Conservation (phyloP, 2,329 filamentous ascomycete species). For the Apiospora arundinis region DNA sequence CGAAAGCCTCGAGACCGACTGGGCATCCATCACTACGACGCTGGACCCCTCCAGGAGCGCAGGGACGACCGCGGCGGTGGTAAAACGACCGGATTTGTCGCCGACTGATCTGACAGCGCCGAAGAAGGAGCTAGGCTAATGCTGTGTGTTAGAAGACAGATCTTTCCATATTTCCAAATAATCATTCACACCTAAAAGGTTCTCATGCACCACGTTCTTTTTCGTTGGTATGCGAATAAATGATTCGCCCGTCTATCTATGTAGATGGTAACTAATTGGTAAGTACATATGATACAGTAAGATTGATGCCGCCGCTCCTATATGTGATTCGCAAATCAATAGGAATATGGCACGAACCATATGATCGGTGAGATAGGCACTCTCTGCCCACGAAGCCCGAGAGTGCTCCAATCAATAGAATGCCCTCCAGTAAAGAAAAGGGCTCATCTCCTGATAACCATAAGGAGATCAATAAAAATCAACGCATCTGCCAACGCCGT, state of each 20-base stretch:
- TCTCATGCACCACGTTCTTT: too few relatives aligned
- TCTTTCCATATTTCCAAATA: neutral
- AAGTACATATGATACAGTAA: constrained; percentile 14
- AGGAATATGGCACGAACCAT: neutral
- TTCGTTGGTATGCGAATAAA: neutral
- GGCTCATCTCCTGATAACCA: neutral
- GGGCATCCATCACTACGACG: neutral
- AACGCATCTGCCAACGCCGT: constrained; percentile 16
- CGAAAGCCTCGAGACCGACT: constrained; percentile 32
- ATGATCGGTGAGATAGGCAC: neutral
- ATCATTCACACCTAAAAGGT: too few relatives aligned
- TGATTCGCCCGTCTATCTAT: neutral
- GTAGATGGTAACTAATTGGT: neutral
- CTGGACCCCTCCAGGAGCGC: neutral
- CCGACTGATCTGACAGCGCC: neutral
- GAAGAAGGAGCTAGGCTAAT: neutral
- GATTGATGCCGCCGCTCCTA: neutral
- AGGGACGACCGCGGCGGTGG: neutral
- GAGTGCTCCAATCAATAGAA: neutral
- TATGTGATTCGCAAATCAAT: neutral
- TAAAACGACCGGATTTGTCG: neutral
- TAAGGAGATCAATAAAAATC: neutral
- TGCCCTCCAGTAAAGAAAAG: neutral
- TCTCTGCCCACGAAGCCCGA: neutral
- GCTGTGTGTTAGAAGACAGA: neutral